phyloP scores from a whole-genome alignment of 2,329 filamentous ascomycete genomes.

The Coniochaeta prunicola region DNA sequence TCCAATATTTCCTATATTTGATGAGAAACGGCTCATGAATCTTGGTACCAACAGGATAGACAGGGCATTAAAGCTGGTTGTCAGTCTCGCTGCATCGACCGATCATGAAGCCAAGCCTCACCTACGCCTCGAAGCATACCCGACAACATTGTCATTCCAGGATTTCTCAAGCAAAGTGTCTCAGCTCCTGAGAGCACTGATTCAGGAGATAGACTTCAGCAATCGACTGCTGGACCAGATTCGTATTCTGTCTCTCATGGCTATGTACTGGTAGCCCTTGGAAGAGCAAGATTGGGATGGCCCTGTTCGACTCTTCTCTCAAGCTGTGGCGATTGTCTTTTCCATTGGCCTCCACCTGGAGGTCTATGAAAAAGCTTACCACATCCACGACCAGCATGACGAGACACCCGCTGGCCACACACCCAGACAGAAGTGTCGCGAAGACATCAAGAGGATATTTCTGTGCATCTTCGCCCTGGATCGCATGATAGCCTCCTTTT shows the following conservation, averaged over 20 bases:
- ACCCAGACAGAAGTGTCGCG: neutral
- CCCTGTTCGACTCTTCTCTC: neutral
- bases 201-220: constrained; percentile 2
- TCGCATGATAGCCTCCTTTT: constrained; percentile 50
- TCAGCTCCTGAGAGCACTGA: neutral
- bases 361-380: constrained; percentile 2
- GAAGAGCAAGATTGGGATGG: constrained; percentile 1
- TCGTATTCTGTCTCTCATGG: neutral
- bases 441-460: constrained; percentile 9
- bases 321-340: neutral
- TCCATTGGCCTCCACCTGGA: constrained; percentile 1
- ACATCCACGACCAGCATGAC: neutral
- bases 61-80: constrained; percentile 10
- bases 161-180: neutral
- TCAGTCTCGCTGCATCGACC: constrained; percentile 13
- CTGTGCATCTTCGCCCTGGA: constrained; percentile 39
- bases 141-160: neutral
- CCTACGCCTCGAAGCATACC: neutral
- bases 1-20: constrained; percentile 16
- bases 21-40: constrained; percentile 6
- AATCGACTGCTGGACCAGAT: constrained; percentile 1
- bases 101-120: neutral
- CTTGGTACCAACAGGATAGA: constrained; percentile 7
- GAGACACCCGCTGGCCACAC: neutral
- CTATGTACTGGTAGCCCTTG: constrained; percentile 1